Evolutionary conservation across 2,329 filamentous ascomycete species (phyloP).

Genomic region (Bertia moriformis): DNA sequence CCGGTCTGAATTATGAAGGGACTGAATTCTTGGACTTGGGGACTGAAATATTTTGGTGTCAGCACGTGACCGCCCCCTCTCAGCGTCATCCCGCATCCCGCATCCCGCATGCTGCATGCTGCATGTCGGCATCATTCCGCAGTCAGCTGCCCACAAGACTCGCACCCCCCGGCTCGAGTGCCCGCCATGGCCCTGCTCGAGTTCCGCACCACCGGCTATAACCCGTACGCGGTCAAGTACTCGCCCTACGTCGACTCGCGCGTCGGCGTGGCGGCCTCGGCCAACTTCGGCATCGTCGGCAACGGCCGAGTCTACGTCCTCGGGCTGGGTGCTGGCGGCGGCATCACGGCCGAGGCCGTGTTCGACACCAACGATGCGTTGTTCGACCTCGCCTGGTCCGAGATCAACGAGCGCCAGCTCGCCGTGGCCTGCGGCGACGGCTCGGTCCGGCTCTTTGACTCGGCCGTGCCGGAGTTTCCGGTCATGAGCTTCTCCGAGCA

Average conservation of each 20-base stretch:
- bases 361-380: conserved; percentile 96
- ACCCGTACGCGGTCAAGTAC: conserved; percentile 94
- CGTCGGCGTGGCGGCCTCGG: conserved; percentile 75
- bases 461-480: conserved; percentile 63
- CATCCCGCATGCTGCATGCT: no score
- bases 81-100: no score
- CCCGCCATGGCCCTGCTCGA: conserved; percentile 61
- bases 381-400: conserved; percentile 89
- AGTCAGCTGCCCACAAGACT: no score
- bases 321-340: conserved; percentile 66
- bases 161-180: no score
- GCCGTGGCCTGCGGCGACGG: conserved; percentile 83
- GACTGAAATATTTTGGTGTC: no score
- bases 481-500: conserved; percentile 89
- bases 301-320: conserved; percentile 84
- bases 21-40: no score
- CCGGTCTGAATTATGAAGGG: no score
- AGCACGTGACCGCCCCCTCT: no score
- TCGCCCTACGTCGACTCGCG: conserved; percentile 95
- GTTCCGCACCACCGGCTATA: conserved; percentile 83
- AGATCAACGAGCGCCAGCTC: conserved; percentile 89
- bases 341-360: conserved; percentile 63
- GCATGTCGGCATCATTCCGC: no score
- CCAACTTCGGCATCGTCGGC: conserved; percentile 93
- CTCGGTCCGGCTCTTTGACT: conserved; percentile 85